Evolutionary conservation across 495 filamentous ascomycete genomes (phyloP).

Genomic region (Penicillium desertorum): DNA sequence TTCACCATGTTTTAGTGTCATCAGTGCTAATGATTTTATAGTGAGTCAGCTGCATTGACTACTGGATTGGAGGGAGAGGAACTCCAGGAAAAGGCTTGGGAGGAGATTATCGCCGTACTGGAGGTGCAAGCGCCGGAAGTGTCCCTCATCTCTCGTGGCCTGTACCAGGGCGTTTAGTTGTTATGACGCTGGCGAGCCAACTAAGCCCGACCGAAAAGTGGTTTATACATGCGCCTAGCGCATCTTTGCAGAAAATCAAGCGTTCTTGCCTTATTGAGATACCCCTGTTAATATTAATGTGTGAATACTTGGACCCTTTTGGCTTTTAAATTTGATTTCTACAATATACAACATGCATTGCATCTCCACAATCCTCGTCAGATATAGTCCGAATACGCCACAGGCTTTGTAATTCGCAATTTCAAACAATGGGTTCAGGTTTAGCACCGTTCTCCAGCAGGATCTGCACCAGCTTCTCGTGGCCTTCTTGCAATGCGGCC

Average conservation of each 20-base stretch:
- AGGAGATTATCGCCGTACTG: slow-evolving; percentile 39
- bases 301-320: too few relatives aligned
- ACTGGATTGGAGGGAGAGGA: slow-evolving; percentile 32
- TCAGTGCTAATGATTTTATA: slow-evolving; percentile 18
- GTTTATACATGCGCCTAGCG: not conserved
- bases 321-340: not conserved
- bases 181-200: not conserved
- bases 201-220: not conserved
- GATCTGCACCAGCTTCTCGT: not conserved
- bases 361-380: not conserved
- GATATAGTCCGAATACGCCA: not conserved
- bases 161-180: slow-evolving; percentile 4
- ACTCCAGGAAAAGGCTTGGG: slow-evolving; percentile 42
- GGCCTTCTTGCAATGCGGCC: not conserved
- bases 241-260: not conserved
- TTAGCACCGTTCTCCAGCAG: not conserved
- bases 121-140: slow-evolving; percentile 30
- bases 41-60: slow-evolving; percentile 42
- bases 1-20: not conserved
- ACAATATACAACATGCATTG: not conserved
- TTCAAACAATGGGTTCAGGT: too few relatives aligned
- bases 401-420: too few relatives aligned
- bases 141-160: not conserved
- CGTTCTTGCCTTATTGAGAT: slow-evolving; percentile 5
- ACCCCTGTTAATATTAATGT: not conserved